Conservation (phyloP, 352 stramenopile species). For the Peronosclerospora sorghi region DNA sequence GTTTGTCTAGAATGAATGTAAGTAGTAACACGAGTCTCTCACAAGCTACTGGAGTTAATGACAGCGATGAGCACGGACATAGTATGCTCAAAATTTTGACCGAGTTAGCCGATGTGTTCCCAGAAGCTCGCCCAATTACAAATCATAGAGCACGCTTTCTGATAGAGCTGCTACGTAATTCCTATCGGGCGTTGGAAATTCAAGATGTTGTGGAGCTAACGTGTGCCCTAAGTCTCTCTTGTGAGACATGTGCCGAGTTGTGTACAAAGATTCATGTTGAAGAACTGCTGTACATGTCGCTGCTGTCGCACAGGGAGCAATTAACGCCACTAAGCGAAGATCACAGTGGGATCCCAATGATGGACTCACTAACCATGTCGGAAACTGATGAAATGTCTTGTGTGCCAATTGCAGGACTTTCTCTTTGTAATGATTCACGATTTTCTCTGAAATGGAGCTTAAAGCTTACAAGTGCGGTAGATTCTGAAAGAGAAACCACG, state of each 20-base stretch:
- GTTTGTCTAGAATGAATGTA: slow-evolving; percentile 21
- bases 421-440: slow-evolving; percentile 43
- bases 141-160: slow-evolving; percentile 40
- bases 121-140: slow-evolving; percentile 32
- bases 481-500: slow-evolving; percentile 8
- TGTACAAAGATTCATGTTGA: slow-evolving; percentile 44
- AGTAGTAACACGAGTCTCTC: slow-evolving; percentile 23
- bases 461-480: slow-evolving; percentile 20
- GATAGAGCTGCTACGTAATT: slow-evolving; percentile 37
- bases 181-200: slow-evolving; percentile 40
- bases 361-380: slow-evolving; percentile 40
- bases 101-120: slow-evolving; percentile 48
- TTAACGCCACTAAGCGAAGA: slow-evolving; percentile 5
- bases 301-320: slow-evolving; percentile 38
- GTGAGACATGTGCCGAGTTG: slow-evolving; percentile 26
- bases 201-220: slow-evolving; percentile 59
- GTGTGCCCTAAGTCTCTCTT: slow-evolving; percentile 35
- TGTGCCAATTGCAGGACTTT: slow-evolving; percentile 57
- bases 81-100: slow-evolving; percentile 63
- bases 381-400: slow-evolving; percentile 35
- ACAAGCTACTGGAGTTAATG: slow-evolving; percentile 11
- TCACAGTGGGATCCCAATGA: slow-evolving; percentile 41
- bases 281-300: slow-evolving; percentile 52
- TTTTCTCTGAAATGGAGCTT: slow-evolving; percentile 57
- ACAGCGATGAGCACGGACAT: slow-evolving; percentile 37